A percentile compares a stretch with the other conserved stretches of the same genome.
Evolutionary conservation across 1,284 basidiomycete genomes (phyloP).

Genomic region (Violaceomyces palustris): DNA sequence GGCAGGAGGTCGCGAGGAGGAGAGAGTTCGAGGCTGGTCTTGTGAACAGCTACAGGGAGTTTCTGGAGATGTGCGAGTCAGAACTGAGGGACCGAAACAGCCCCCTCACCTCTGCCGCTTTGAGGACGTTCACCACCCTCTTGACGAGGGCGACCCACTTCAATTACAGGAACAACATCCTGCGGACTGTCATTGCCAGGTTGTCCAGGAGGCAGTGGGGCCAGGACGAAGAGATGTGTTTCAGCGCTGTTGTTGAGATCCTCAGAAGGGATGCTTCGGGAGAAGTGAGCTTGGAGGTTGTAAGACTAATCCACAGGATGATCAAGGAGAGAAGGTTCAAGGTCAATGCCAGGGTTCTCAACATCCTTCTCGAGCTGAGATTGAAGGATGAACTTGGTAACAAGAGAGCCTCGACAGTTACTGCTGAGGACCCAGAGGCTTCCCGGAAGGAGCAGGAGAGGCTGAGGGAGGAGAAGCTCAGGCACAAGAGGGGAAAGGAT

Average conservation of each 20-base stretch:
- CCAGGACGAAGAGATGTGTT: slow-evolving; percentile 73
- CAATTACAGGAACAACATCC: slow-evolving; percentile 91
- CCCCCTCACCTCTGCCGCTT: slow-evolving; percentile 67
- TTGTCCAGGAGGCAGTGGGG: slow-evolving; percentile 62
- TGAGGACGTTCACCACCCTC: slow-evolving; percentile 83
- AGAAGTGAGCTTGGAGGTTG: slow-evolving; percentile 75
- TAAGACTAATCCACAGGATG: slow-evolving; percentile 89
- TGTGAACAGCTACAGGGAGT: slow-evolving; percentile 80
- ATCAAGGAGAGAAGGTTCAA: slow-evolving; percentile 87
- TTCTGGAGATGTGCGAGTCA: slow-evolving; percentile 77
- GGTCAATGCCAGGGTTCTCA: slow-evolving; percentile 81
- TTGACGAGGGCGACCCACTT: slow-evolving; percentile 83
- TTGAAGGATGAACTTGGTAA: slow-evolving; percentile 77
- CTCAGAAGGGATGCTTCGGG: slow-evolving; percentile 77
- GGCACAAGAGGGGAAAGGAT: slow-evolving; percentile 69
- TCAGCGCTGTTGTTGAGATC: slow-evolving; percentile 71
- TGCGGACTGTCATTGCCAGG: slow-evolving; percentile 76
- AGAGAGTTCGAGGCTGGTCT: slow-evolving; percentile 97
- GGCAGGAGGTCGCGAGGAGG: slow-evolving; percentile 82
- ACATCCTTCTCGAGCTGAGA: slow-evolving; percentile 77
- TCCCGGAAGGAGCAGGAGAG: slow-evolving; percentile 58
- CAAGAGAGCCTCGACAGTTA: slow-evolving; percentile 65
- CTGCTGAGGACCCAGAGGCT: slow-evolving; percentile 57
- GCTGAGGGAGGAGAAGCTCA: slow-evolving; percentile 43
- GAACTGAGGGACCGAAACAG: slow-evolving; percentile 65